Evolutionary conservation across 208 protist species (phyloP), one percentile per base, ranked within the genome.

Genomic region (Trypanosoma melophagium): DNA sequence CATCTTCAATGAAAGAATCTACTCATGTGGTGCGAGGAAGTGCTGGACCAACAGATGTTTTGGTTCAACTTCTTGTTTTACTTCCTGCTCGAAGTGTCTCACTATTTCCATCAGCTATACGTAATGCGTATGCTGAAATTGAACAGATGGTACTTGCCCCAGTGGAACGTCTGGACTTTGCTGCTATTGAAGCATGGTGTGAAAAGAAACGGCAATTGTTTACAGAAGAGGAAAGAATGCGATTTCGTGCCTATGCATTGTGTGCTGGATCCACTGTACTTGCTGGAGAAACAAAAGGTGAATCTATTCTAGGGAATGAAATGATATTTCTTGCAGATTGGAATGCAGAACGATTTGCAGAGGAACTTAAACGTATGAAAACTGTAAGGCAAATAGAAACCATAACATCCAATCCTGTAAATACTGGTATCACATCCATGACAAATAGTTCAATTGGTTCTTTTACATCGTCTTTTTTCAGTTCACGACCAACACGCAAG

Each of bases 51-150:
- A 86, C 82, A 21, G 84, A 95, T 76, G 89, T 86, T 31, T 75
- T 95, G 52, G 83, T 86, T 63, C 89, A 95, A 69, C 81, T 95
- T 25, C 77, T 95, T 7, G 81, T 92, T 5, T 71, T 95, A 14
- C 81, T 92, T 13, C 89, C 89, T 4, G 61, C 76, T 19, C 74
- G 77, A 19, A 92, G 86, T 65, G 60, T 71, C 3, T 61, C 77
- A 9, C 68, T 95, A 3, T 75, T 95, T 63, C 89, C 89, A 12
- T 74, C 76, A 1, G 79, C 83, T 7, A 67, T 95, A 35, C 77
- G 76, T 7, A 69, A 83, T 21, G 69, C 69, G 55, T 95, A 92
- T 69, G 52, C 55, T 19, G 89, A 95, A 58, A 65, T 95, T 21
- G 86, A 81, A 66, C 60, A 35, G 17, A 44, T 74, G 3, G 86